Percentiles rank a stretch among this genome's conserved stretches.
These are phyloP conservation scores for Centaurea solstitialis DNA, from an alignment of 129 eudicot genomes.

Conservation along the genomic window DNA sequence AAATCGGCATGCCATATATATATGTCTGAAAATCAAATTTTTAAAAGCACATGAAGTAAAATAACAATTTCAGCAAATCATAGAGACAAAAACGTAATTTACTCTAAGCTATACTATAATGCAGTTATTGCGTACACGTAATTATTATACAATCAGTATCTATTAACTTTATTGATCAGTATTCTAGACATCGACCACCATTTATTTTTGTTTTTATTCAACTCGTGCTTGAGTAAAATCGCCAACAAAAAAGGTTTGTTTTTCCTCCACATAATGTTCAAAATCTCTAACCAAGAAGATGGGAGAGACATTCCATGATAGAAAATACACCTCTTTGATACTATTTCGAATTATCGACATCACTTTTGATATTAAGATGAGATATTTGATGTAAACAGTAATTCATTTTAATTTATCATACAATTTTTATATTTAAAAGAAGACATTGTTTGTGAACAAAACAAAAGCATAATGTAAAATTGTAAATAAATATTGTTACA, in stretches of 20 bases:
- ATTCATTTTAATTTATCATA: not conserved
- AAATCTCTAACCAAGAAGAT: constrained; percentile 7
- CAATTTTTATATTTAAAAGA: not conserved
- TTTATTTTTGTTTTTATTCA: not conserved
- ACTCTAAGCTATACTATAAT: not conserved
- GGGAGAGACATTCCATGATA: not conserved
- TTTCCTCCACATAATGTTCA: not conserved
- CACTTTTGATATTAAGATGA: not conserved
- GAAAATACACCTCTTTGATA: constrained; percentile 4
- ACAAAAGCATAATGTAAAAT: not conserved
- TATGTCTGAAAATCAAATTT: too few relatives aligned
- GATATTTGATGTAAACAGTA: not conserved
- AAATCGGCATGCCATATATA: too few relatives aligned
- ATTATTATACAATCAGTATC: not conserved
- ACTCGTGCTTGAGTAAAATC: not conserved
- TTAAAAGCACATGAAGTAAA: not conserved
- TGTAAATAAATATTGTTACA: not conserved
- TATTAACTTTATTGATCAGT: not conserved
- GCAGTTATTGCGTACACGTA: not conserved
- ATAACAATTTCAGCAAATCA: not conserved
- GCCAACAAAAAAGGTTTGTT: not conserved
- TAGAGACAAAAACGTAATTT: not conserved
- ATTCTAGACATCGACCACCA: not conserved
- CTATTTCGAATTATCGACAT: not conserved
- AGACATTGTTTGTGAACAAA: not conserved